A percentile compares a stretch with the other conserved stretches of the same genome.
These are phyloP conservation scores for Ogataea sp. DNA, from an alignment of 805 yeast genomes.

Conservation along the genomic window DNA sequence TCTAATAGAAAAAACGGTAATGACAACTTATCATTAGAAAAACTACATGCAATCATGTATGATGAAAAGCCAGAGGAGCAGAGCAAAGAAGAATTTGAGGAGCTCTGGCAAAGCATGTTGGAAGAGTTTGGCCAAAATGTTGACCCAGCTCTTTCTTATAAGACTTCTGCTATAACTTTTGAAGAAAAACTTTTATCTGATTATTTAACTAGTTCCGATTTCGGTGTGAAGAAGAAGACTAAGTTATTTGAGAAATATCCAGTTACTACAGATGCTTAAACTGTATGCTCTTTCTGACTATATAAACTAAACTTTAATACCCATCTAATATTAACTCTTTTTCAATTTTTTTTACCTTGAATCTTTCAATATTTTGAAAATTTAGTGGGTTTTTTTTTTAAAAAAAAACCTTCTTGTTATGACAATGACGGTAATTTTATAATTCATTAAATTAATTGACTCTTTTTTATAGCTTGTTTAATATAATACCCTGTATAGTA, in stretches of 20 bases:
- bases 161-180: constrained; percentile 16
- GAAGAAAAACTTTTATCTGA: constrained; percentile 12
- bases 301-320: neutral
- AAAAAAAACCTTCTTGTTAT: too few species aligned
- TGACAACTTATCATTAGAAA: constrained; percentile 45
- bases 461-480: too few species aligned
- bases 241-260: constrained; percentile 70
- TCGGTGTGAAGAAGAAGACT: constrained; percentile 33
- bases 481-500: too few species aligned
- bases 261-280: neutral
- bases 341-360: too few species aligned
- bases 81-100: constrained; percentile 60
- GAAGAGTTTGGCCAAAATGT: constrained; percentile 38
- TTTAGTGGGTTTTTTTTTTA: too few species aligned
- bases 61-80: constrained; percentile 41
- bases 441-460: too few species aligned
- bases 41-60: constrained; percentile 58
- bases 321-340: neutral
- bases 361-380: too few species aligned
- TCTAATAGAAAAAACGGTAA: constrained; percentile 57
- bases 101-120: constrained; percentile 62
- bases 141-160: constrained; percentile 56
- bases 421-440: too few species aligned
- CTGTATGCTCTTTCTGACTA: too few species aligned
- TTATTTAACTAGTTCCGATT: constrained; percentile 9